phyloP scores from a whole-genome alignment of 1,284 basidiomycete species.

The Trichosporon coremiiforme region DNA sequence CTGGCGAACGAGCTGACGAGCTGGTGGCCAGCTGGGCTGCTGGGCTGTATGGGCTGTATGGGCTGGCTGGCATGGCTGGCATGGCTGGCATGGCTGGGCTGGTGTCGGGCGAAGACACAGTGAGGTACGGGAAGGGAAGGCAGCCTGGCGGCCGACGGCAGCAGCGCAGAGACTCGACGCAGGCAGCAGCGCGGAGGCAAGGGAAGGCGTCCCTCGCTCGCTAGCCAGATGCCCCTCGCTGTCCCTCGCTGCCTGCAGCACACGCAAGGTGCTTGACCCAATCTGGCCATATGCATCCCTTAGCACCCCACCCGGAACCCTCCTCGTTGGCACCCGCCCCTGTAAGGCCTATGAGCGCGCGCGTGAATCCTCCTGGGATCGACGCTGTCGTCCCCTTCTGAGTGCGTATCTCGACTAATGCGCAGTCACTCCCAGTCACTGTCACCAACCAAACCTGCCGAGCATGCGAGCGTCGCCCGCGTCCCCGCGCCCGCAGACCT shows the following conservation, averaged over 20 bases:
- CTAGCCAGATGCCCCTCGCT: background rate
- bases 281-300: constrained; percentile 8
- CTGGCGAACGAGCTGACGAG: constrained; percentile 7
- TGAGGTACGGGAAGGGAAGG: constrained; percentile 2
- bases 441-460: background rate
- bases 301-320: constrained; percentile 4
- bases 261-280: background rate
- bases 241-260: no score
- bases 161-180: constrained; percentile 9
- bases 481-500: no score
- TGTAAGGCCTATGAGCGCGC: background rate
- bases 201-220: background rate
- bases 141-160: background rate
- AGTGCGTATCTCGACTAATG: background rate
- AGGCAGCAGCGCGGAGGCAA: background rate
- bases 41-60: no score
- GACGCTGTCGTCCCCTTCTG: background rate
- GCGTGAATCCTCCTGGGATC: background rate
- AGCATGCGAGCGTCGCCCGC: background rate
- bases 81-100: no score
- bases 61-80: no score
- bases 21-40: background rate
- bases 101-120: background rate
- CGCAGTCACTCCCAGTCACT: background rate
- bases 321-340: background rate